Base-by-base conservation (phyloP, 2,329 filamentous ascomycete species). In the Penicillium frequentans region DNA sequence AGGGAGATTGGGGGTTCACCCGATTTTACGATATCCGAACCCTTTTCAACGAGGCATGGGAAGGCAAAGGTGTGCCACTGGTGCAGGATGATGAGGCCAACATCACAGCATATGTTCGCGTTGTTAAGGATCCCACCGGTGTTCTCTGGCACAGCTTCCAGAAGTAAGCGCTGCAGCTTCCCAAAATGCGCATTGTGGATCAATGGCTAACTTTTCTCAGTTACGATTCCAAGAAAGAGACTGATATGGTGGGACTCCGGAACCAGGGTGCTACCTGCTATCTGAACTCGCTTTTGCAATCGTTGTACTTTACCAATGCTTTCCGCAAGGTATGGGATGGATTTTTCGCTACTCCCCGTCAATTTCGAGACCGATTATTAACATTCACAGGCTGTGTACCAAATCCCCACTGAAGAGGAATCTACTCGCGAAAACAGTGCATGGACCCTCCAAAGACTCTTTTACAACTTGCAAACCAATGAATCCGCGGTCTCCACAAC, bases 191-290 rank as follows among this genome's bases (percentile, higher is more conserved):
- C 27, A 29, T 37, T 5, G 2, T 16, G 21, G 26, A 16, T 35
- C 75, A 64, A 77, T 76, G 19, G 64, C 49, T 59, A 44, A 59
- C n/a, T 82, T 54, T 79, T 75, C 77, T 56, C 49, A 82, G 80
- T 77, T 99, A 99, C 73, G 93, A 99, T 73, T 98, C 95, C n/a
- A 99, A 98, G 79, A 96, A 95, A 73, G 93, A 97, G 77, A 99
- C 95, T 0, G 95, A 95, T 56, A 98, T 93, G 79, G 95, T 99
- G 43, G 95, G 95, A 3, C 81, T 99, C 53, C 95, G 95, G 75
- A 99, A 99, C 70, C 95, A 98, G 75, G 95, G 95, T 62, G 95
- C 95, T 49, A 95, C 90, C 1, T 95, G 90, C 76, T 95, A 95
- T 72, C 80, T 95, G 49, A 95, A 95, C 74, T 93, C 90, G 8